Conservation (phyloP, 441 rosid species). For the Viola pubescens region DNA sequence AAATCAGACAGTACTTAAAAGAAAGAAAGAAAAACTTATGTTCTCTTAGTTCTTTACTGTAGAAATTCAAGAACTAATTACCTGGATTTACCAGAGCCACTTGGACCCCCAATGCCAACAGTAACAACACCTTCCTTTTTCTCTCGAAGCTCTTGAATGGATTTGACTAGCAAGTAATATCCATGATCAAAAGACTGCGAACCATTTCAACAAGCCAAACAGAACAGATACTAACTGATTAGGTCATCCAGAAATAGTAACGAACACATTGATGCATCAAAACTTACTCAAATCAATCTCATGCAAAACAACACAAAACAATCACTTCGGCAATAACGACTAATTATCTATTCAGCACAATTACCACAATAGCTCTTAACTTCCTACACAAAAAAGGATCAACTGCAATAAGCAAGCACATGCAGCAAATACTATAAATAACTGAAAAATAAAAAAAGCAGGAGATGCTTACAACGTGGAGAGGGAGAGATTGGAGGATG, state of each 20-base stretch:
- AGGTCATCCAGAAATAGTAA: too few relatives aligned
- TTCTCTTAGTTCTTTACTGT: neutral
- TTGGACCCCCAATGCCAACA: constrained; percentile 95
- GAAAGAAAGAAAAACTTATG: constrained; percentile 7
- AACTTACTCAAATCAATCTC: too few relatives aligned
- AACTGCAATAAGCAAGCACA: too few relatives aligned
- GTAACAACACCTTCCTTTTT: constrained; percentile 80
- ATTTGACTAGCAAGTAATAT: constrained; percentile 73
- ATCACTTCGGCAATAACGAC: constrained; percentile 9
- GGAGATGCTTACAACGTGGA: constrained; percentile 55
- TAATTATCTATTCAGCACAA: neutral
- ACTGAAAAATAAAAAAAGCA: neutral
- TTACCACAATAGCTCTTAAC: neutral
- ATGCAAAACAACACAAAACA: constrained; percentile 14
- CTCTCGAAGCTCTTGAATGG: constrained; percentile 92
- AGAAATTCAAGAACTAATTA: constrained; percentile 16
- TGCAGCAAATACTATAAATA: neutral
- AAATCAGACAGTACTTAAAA: constrained; percentile 11
- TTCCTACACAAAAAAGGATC: too few relatives aligned
- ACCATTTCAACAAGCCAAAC: too few relatives aligned
- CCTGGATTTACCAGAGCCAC: constrained; percentile 97
- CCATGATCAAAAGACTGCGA: constrained; percentile 89
- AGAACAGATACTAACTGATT: too few relatives aligned
- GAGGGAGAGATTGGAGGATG: constrained; percentile 88
- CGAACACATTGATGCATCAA: too few relatives aligned